A percentile compares a stretch with the other conserved stretches of the same genome.
phyloP scores from a whole-genome alignment of 495 filamentous ascomycete genomes.

The Daldinia concentrica region DNA sequence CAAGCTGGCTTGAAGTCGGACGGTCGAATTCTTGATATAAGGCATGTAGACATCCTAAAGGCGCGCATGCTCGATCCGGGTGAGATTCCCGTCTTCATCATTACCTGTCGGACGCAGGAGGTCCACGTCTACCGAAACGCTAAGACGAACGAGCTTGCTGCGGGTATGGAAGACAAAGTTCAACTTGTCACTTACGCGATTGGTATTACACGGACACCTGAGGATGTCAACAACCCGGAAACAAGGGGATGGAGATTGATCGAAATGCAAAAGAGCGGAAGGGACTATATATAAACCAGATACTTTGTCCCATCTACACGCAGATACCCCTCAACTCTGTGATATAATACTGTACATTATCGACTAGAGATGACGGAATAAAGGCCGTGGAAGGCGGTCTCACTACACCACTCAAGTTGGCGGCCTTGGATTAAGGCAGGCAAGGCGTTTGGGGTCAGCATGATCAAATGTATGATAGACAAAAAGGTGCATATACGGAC shows the following conservation, averaged over 20 bases:
- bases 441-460: slow-evolving; percentile 42
- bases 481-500: slow-evolving; percentile 42
- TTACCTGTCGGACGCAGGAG: slow-evolving; percentile 96
- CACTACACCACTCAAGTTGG: slow-evolving; percentile 45
- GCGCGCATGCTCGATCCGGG: slow-evolving; percentile 95
- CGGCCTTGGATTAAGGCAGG: slow-evolving; percentile 36
- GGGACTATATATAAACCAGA: slow-evolving; percentile 76
- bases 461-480: slow-evolving; percentile 47
- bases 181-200: slow-evolving; percentile 98
- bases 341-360: slow-evolving; percentile 47
- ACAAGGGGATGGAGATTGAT: slow-evolving; percentile 96
- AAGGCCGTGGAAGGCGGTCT: slow-evolving; percentile 29
- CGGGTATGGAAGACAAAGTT: slow-evolving; percentile 99
- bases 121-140: slow-evolving; percentile 94
- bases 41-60: slow-evolving; percentile 88
- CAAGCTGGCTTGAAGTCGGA: slow-evolving; percentile 92
- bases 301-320: slow-evolving; percentile 12
- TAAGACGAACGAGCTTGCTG: slow-evolving; percentile 87
- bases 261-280: slow-evolving; percentile 96
- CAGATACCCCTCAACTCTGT: slow-evolving; percentile 10
- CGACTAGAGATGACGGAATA: slow-evolving; percentile 28
- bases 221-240: slow-evolving; percentile 96
- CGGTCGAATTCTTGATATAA: slow-evolving; percentile 91
- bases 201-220: slow-evolving; percentile 88
- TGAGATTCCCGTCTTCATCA: slow-evolving; percentile 95